Conservation (phyloP, 306 rosid species). For the Phaseolus lunatus region DNA sequence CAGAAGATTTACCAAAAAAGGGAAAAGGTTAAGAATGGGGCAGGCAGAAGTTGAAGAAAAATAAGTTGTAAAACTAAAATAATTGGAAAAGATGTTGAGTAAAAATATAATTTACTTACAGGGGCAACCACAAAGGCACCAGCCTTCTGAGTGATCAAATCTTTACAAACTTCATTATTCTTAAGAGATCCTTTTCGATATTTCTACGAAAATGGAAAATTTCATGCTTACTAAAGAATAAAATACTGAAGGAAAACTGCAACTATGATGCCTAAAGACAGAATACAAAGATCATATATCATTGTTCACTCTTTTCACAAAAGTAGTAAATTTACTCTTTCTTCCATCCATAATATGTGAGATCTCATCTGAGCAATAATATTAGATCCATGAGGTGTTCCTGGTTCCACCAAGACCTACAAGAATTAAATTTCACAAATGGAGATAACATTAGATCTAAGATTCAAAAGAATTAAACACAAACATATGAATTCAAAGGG, state of each 20-base stretch:
- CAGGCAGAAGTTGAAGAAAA: not conserved
- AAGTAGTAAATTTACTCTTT: conserved; percentile 62
- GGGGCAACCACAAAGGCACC: conserved; percentile 93
- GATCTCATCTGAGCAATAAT: conserved; percentile 96
- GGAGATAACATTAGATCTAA: conserved; percentile 32
- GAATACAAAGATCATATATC: conserved; percentile 22
- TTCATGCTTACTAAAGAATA: conserved; percentile 33
- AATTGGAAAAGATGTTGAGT: conserved; percentile 12
- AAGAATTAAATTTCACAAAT: conserved; percentile 44
- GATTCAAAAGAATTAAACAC: not conserved
- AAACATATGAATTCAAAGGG: not conserved
- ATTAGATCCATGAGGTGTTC: conserved; percentile 88
- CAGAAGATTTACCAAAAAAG: conserved; percentile 39
- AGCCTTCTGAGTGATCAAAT: conserved; percentile 61
- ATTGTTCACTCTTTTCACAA: not conserved
- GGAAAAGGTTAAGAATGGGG: not conserved
- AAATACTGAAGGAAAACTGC: conserved; percentile 1
- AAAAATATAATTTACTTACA: conserved; percentile 59
- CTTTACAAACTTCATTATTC: conserved; percentile 61
- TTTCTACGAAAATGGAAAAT: conserved; percentile 58
- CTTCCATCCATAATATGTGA: conserved; percentile 94
- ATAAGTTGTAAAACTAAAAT: not conserved
- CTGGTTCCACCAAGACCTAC: conserved; percentile 93
- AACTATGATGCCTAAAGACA: conserved; percentile 7
- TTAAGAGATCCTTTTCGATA: conserved; percentile 58